Base-by-base conservation (phyloP, 768 basidiomycete species). In the Strobilomyces echinocephalus region DNA sequence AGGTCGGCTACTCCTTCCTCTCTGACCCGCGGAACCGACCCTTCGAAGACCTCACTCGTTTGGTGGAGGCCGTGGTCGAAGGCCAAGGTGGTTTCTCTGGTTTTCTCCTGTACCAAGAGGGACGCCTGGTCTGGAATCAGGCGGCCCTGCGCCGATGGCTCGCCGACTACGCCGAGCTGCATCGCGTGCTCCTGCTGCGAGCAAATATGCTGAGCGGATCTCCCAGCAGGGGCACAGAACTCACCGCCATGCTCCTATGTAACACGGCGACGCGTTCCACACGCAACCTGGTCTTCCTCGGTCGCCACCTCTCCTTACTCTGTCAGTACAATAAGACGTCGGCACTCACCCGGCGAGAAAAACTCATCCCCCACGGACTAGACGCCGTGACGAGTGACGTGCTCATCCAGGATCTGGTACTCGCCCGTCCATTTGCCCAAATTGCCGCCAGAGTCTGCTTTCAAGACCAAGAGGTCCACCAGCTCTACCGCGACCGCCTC, bases 181-280 rank as follows among this genome's bases (percentile, higher is more conserved):
- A 28, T 4, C 4, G 8, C 4, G 4, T 28, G 8, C 28, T 28
- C 8, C 28, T 28, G 4, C 28, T 28, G 28, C 4, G 28, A 8
- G 28, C 28, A 28, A 8, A 28, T 4, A 28, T 28, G 52, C 56
- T 54, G 0, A 57, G 61, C 9, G 57, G 66, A 0, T 44, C 64
- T 1, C 63, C 68, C 0, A 43, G n/a, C 1, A 47, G 63, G 1
- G 58, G 57, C 12, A 57, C 48, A 6, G 58, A 59, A 2, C 36
- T 59, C 0, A 57, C 44, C 0, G n/a, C 39, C 0, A 24, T 50
- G 45, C n/a, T 14, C 0, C 50, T 33, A 3, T 18, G 26, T 3
- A 59, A 59, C 8, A 57, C 24, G 0, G 16, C 46, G 5, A 46
- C 48, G 0, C 9, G 44, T 0, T 6, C 42, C 0, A 57, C 48